Evolutionary conservation across 2,329 filamentous ascomycete genomes (phyloP), one percentile per base, ranked within the genome.

Genomic region (Paraphoma chrysanthemicola): DNA sequence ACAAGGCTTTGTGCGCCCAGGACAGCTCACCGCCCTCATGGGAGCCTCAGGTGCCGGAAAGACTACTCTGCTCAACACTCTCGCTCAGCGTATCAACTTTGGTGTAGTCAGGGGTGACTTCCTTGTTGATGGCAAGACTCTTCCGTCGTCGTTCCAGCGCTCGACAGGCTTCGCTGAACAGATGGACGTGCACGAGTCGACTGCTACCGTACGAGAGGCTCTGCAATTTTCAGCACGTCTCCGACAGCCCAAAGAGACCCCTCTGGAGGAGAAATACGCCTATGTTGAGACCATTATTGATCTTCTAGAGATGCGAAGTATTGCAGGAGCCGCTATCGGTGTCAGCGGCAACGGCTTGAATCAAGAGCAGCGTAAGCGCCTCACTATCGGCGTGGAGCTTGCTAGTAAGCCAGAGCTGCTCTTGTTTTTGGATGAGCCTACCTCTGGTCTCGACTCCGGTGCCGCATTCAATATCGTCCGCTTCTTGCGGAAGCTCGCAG

Each of bases 1-100:
- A 4, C 82, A 86, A 62, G 93, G 93, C 17, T 97, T 91, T 88
- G 92, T 97, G 48, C 94, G 95, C 75, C 93, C 93, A 4, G 93
- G 93, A 47, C 96, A 92, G 11, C 78, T 96, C 51, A 97, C 93
- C 6, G 93, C 92, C 36, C 81, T 97, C 1, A 96, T 75, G 71
- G 56, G 93, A 88, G 79, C 79, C 86, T 93, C 42, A 89, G 90
- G 53, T 12, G 71, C 72, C 7, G 73, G 73, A 4, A 77, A 75
- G 45, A 76, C 71, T 2, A 76, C 72, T 1, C 54, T 81, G 6
- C 56, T 76, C 5, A 77, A 76, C 36, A 73, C 72, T 1, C 60
- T 76, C 1, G 73, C 73, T 0, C 79, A 80, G 50, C 75, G 80
- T 3, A 80, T 80, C 51, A 77, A 74, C 8, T 77, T 80, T 45